A percentile compares a stretch with the other conserved stretches of the same genome.
Evolutionary conservation across 306 rosid species (phyloP).

Genomic region (Prinsepia uniflora): DNA sequence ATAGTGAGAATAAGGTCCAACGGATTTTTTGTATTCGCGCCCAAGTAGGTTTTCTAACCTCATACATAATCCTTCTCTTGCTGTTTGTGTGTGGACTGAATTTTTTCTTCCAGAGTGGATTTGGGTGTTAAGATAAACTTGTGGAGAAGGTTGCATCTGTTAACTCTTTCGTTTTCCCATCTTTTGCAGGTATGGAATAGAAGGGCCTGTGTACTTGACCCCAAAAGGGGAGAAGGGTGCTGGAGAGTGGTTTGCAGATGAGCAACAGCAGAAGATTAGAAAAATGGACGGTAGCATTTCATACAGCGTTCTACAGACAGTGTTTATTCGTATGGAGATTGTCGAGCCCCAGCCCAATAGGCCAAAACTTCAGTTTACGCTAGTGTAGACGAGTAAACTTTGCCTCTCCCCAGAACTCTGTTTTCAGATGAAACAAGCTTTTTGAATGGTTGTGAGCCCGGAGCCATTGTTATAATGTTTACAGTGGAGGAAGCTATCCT

Average conservation of each 20-base stretch:
- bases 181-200: conserved; percentile 71
- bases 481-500: background rate
- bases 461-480: background rate
- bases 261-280: conserved; percentile 78
- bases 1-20: conserved; percentile 92
- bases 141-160: background rate
- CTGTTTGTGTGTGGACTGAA: background rate
- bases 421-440: background rate
- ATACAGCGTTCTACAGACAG: conserved; percentile 60
- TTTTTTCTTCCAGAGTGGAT: background rate
- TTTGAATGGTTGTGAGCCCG: background rate
- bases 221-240: conserved; percentile 64
- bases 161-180: background rate
- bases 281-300: conserved; percentile 82
- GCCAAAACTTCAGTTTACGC: conserved; percentile 80
- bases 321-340: conserved; percentile 80
- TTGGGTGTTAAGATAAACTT: background rate
- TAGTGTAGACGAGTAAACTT: conserved; percentile 32
- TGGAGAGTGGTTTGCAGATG: conserved; percentile 87
- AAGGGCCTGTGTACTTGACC: conserved; percentile 82
- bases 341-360: conserved; percentile 96
- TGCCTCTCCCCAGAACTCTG: background rate
- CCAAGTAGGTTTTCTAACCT: conserved; percentile 58
- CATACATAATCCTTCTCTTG: background rate
- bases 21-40: conserved; percentile 91